phyloP scores from a whole-genome alignment of 1,284 basidiomycete genomes.

The Wallemia ichthyophaga region DNA sequence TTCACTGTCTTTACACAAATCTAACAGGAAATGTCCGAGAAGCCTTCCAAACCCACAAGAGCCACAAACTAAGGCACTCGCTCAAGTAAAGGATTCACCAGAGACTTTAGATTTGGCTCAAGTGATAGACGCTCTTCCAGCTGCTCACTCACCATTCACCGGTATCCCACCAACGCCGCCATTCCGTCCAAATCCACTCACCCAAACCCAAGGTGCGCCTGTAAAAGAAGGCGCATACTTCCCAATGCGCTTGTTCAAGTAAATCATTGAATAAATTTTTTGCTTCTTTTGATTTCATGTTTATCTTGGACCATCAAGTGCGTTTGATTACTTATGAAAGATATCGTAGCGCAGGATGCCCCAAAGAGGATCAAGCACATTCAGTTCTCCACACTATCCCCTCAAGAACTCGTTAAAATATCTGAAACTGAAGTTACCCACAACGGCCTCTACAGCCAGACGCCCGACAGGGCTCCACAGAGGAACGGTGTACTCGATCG shows the following conservation, averaged over 20 bases:
- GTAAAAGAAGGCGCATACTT: neutral
- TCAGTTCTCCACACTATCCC: slow-evolving; percentile 69
- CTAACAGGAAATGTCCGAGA: neutral
- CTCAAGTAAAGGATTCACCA: neutral
- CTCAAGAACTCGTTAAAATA: slow-evolving; percentile 73
- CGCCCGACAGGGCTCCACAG: slow-evolving; percentile 41
- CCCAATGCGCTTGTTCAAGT: neutral
- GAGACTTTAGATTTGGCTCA: neutral
- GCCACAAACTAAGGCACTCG: neutral
- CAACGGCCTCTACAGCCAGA: slow-evolving; percentile 50
- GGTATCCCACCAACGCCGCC: neutral
- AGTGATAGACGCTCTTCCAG: neutral
- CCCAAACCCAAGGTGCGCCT: neutral
- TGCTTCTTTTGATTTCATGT: neutral
- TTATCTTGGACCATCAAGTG: neutral
- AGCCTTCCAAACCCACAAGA: neutral
- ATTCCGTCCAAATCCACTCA: neutral
- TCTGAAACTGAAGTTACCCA: slow-evolving; percentile 83
- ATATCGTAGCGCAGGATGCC: slow-evolving; percentile 52
- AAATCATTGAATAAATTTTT: neutral
- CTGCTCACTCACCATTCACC: neutral
- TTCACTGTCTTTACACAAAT: neutral
- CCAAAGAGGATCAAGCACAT: slow-evolving; percentile 84
- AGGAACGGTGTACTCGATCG: slow-evolving; percentile 70
- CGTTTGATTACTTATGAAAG: too few relatives aligned